phyloP scores from a whole-genome alignment of 345 rosid species.

The Brassica nigra region DNA sequence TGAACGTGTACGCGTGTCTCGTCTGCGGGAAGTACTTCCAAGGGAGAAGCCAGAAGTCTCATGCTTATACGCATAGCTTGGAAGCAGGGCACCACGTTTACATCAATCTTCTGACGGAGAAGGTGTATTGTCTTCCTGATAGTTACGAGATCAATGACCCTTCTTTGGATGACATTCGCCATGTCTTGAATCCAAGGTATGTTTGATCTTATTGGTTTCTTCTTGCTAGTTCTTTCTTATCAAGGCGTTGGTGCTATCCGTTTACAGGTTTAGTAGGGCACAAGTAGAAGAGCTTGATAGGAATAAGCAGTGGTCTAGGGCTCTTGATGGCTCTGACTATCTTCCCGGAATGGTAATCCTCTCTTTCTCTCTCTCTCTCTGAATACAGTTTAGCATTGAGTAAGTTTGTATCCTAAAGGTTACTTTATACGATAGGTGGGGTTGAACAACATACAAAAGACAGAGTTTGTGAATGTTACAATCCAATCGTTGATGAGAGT shows the following conservation, averaged over 20 bases:
- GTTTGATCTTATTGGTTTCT: neutral
- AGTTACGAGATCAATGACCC: conserved; percentile 96
- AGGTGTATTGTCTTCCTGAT: conserved; percentile 95
- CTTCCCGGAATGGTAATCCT: conserved; percentile 90
- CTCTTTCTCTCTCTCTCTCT: neutral
- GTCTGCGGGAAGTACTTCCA: conserved; percentile 97
- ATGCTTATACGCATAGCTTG: conserved; percentile 97
- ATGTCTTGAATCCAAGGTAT: conserved; percentile 92
- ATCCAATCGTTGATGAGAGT: conserved; percentile 96
- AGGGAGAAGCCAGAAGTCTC: conserved; percentile 94
- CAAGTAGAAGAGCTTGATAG: conserved; percentile 86
- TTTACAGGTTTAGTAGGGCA: conserved; percentile 71
- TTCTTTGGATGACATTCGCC: conserved; percentile 90
- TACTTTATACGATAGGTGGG: conserved; percentile 64
- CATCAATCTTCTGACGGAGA: conserved; percentile 88
- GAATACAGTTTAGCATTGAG: neutral
- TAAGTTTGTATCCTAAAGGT: neutral
- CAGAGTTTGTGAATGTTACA: conserved; percentile 97
- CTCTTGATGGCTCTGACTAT: conserved; percentile 98
- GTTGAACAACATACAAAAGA: conserved; percentile 90
- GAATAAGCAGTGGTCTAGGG: conserved; percentile 95
- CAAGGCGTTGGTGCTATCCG: conserved; percentile 25
- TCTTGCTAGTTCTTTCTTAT: conserved; percentile 16
- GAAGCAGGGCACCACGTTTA: conserved; percentile 98
- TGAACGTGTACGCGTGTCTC: conserved; percentile 94